Base-by-base conservation (phyloP, 2,329 filamentous ascomycete species). In the Aspergillus amoenus region DNA sequence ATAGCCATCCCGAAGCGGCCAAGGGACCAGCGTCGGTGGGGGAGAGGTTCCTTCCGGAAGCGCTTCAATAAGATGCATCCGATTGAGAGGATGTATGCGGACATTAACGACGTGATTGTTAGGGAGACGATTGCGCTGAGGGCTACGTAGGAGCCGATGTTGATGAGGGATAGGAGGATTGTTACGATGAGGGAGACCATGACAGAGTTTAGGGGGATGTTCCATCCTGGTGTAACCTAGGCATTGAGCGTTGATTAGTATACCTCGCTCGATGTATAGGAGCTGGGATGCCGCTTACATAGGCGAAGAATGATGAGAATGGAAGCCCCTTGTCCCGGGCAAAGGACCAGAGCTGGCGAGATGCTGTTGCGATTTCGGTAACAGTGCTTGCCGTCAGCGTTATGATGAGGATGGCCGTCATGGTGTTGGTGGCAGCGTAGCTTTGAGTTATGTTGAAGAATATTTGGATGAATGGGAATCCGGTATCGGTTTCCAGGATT, bases 381-480 rank as follows among this genome's bases (percentile, higher is more conserved):
- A 83, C 79, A 13, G 78, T 81, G 37, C 78, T 79, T 17, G 76
- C 79, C 1, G 78, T 76, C 5, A 79, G 70, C 30, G 82, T 78
- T 17, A 83, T 67, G 3, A 83, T 74, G 3, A 84, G 69, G 17
- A 85, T 75, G 4, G 75, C 68, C 0, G 77, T 74, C 78, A 84
- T 82, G 18, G 79, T 76, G 2, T 78, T 78, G 0, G 82, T 78
- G 0, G 78, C 82, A 2, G 75, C 77, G 2, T 76, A 68, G 17
- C 78, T 81, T 1, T 76, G 70, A 2, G 82, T 81, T 1, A 78
- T 79, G 37, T 83, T 77, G 59, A 76, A 76, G 57, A 85, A 85
- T 21, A 86, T 78, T 49, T 84, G 76, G 64, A 88, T 85, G 60
- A 85, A 85, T 0, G 85, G 84, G 47, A 82, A 84, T 1, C 78